Conservation (phyloP, 1,284 basidiomycete genomes). For the Rhodotorula sp. region DNA sequence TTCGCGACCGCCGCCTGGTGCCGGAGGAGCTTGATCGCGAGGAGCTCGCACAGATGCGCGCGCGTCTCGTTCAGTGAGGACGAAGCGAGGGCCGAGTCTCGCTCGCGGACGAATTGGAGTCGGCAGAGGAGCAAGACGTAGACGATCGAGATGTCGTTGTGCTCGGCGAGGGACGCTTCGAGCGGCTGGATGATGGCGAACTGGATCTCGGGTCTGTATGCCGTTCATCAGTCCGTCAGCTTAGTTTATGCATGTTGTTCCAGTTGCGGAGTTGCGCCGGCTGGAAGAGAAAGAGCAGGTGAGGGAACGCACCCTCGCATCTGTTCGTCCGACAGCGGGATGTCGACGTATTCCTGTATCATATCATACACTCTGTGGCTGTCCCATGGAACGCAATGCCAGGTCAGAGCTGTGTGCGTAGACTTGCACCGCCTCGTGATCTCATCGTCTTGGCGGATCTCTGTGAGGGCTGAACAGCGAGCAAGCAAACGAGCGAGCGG, state of each 20-base stretch:
- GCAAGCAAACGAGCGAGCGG: neutral
- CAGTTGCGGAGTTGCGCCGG: too few species aligned
- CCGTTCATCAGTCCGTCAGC: neutral
- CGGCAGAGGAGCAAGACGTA: slow-evolving; percentile 40
- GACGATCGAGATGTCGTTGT: slow-evolving; percentile 33
- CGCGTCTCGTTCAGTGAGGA: slow-evolving; percentile 42
- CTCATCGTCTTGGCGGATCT: neutral
- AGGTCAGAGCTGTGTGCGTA: neutral
- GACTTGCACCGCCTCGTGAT: neutral
- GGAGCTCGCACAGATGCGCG: slow-evolving; percentile 45
- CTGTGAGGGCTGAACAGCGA: neutral
- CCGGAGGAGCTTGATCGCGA: slow-evolving; percentile 44
- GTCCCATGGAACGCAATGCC: neutral
- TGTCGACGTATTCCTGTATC: slow-evolving; percentile 28
- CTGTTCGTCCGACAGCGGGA: slow-evolving; percentile 34
- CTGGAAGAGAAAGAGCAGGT: neutral
- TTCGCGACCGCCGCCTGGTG: slow-evolving; percentile 22
- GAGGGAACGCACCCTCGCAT: slow-evolving; percentile 17
- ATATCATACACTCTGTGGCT: slow-evolving; percentile 24
- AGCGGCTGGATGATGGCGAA: slow-evolving; percentile 30
- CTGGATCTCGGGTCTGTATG: slow-evolving; percentile 24
- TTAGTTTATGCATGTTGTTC: neutral
- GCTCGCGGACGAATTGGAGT: slow-evolving; percentile 38
- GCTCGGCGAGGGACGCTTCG: slow-evolving; percentile 14
- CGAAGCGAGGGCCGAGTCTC: slow-evolving; percentile 28